Conservation (phyloP, 805 yeast genomes). For the Isabelozyma heimii region DNA sequence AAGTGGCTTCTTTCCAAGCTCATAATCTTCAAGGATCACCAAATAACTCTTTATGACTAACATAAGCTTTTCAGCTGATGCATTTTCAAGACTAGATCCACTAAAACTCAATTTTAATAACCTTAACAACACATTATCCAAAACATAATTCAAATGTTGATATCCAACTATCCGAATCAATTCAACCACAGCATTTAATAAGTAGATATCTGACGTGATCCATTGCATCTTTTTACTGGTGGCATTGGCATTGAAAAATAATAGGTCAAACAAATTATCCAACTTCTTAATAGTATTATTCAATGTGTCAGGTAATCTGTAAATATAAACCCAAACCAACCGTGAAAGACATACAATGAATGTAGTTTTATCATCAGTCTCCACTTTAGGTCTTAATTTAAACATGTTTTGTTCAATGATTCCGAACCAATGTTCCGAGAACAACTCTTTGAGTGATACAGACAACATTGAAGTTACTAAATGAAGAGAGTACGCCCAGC, state of each 20-base stretch:
- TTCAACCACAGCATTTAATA: conserved; percentile 67
- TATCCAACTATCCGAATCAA: conserved; percentile 76
- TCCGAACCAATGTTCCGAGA: conserved; percentile 67
- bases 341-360: conserved; percentile 67
- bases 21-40: conserved; percentile 64
- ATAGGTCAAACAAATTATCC: conserved; percentile 56
- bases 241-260: conserved; percentile 45
- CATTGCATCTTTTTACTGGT: conserved; percentile 65
- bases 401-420: conserved; percentile 61
- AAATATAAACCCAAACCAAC: conserved; percentile 85
- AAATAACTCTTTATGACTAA: conserved; percentile 71
- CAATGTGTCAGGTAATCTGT: conserved; percentile 82
- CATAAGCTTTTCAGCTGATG: conserved; percentile 68
- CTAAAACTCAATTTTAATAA: conserved; percentile 61
- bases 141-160: conserved; percentile 71
- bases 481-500: conserved; percentile 70
- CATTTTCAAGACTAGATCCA: conserved; percentile 55
- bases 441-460: conserved; percentile 76
- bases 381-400: conserved; percentile 62
- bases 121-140: conserved; percentile 77
- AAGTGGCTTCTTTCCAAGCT: conserved; percentile 55
- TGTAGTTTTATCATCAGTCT: conserved; percentile 48
- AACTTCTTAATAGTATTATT: conserved; percentile 82
- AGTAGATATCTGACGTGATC: conserved; percentile 61
- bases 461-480: conserved; percentile 71